A percentile compares a stretch with the other conserved stretches of the same genome.
These are phyloP conservation scores for Arabidopsis thaliana DNA, from an alignment of 345 rosid genomes.

Conservation along the genomic window TAIR10.1 NC_003074.8:104501-105000, in stretches of 20 bases:
- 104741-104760: constrained; percentile 44
- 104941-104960: background rate
- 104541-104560: too few relatives aligned
- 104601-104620: too few relatives aligned
- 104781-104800: fast-evolving
- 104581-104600: too few relatives aligned
- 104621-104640: too few relatives aligned
- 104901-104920: constrained; percentile 30
- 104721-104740: constrained; percentile 50
- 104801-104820: too few relatives aligned
- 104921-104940: background rate
- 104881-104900: constrained; percentile 48
- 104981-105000: constrained; percentile 51
- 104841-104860: constrained; percentile 39
- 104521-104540: too few relatives aligned
- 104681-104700: constrained; percentile 43
- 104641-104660: too few relatives aligned
- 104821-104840: constrained; percentile 33
- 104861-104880: constrained; percentile 48
- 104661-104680: too few relatives aligned
- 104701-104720: constrained; percentile 43
- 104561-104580: too few relatives aligned
- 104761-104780: constrained; percentile 10
- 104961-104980: background rate
- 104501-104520: too few relatives aligned